Base-by-base conservation (phyloP, 1,139 yeast species). In the Pichia sp. region DNA sequence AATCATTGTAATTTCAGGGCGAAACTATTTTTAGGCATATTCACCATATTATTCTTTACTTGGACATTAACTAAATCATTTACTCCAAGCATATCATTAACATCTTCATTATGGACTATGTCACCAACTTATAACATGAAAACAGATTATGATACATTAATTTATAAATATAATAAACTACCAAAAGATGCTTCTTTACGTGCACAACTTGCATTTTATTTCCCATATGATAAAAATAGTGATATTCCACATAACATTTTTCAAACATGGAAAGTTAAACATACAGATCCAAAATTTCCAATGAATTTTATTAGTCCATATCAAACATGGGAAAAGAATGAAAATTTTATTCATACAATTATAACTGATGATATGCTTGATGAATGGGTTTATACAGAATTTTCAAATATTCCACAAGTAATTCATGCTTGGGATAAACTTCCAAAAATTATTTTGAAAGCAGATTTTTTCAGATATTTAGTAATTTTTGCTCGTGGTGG, bases 211-310 rank as follows among this genome's bases (percentile, higher is more conserved):
- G 69, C 84, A 5, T 72, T 59, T 52, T 76, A 76, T 50, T 85
- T 81, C 57, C 95, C 95, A 0, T 88, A 86, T 60, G 80, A 80
- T 45, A 69, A 77, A 2, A 48, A 61, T 16, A 63, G 66, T 40
- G 49, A 53, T 5, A 33, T 57, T 5, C 51, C 60, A 3, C 80
- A 79, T 46, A 72, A 73, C 46, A 78, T 91, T 34, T 91, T 97
- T 96, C 98, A 91, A 63, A 91, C 98, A 1, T 91, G 97, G 96
- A 89, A 88, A 63, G 79, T 75, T 11, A 75, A 74, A 7, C 54
- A 72, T 19, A 69, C 70, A 13, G 76, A 80, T 49, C 64, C 64
- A 6, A 60, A 66, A 1, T 76, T 80, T 50, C 84, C 93, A 3
- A 43, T 57, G 10, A 57, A 62, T 15, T 79, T 77, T 51, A 60